phyloP scores from a whole-genome alignment of 2,329 filamentous ascomycete genomes.

The Pseudogymnoascus sp. region DNA sequence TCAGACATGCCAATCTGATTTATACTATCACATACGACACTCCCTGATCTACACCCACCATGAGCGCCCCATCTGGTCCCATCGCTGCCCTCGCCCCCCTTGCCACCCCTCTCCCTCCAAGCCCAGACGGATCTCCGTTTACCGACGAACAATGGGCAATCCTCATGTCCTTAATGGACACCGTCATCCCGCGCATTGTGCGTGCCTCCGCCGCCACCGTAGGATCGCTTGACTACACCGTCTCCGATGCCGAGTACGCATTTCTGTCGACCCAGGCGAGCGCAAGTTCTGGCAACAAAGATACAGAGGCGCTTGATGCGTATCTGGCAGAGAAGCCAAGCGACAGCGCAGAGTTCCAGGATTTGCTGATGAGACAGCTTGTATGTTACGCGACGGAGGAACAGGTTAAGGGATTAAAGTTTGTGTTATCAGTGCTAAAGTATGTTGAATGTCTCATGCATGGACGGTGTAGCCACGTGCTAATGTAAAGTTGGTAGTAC shows the following conservation, averaged over 20 bases:
- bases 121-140: slow-evolving; percentile 32
- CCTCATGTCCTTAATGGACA: slow-evolving; percentile 47
- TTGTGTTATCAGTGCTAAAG: slow-evolving; percentile 25
- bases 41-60: no score
- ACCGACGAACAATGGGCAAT: slow-evolving; percentile 45
- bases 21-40: no score
- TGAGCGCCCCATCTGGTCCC: no score
- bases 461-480: no score
- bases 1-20: no score
- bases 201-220: slow-evolving; percentile 34
- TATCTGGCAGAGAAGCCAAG: slow-evolving; percentile 47
- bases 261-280: slow-evolving; percentile 19
- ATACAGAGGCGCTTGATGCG: slow-evolving; percentile 36
- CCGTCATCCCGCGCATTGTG: slow-evolving; percentile 51
- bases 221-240: slow-evolving; percentile 17
- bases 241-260: slow-evolving; percentile 43
- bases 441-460: slow-evolving; percentile 14
- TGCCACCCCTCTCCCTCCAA: slow-evolving; percentile 22
- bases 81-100: slow-evolving; percentile 15
- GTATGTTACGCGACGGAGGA: slow-evolving; percentile 24
- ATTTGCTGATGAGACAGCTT: slow-evolving; percentile 40
- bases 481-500: slow-evolving; percentile 37
- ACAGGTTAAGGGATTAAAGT: slow-evolving; percentile 20
- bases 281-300: slow-evolving; percentile 30
- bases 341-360: slow-evolving; percentile 45